Conservation (phyloP, 257 asterid species). For the Nicotiana tomentosiformis region DNA sequence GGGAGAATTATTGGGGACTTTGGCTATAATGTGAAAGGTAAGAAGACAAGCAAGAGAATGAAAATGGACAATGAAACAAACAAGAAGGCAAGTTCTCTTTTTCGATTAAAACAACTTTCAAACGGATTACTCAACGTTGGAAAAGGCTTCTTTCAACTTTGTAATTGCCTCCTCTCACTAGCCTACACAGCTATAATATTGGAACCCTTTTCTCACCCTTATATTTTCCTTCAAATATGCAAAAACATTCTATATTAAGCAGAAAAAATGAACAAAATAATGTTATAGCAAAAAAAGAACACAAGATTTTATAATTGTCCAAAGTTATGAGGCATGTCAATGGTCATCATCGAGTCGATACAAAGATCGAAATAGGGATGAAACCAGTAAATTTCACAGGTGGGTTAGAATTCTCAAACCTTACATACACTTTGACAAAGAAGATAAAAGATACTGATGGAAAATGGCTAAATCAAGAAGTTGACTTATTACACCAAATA, state of each 20-base stretch:
- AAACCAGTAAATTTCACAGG: slow-evolving; percentile 39
- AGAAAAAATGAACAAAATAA: neutral
- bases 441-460: slow-evolving; percentile 40
- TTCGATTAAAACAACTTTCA: slow-evolving; percentile 18
- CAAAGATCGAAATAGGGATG: slow-evolving; percentile 39
- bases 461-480: slow-evolving; percentile 52
- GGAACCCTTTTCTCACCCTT: slow-evolving; percentile 4
- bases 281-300: neutral
- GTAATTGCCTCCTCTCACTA: slow-evolving; percentile 37
- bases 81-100: slow-evolving; percentile 24
- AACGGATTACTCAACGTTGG: slow-evolving; percentile 44
- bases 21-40: neutral
- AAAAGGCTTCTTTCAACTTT: slow-evolving; percentile 14
- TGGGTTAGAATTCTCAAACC: slow-evolving; percentile 49
- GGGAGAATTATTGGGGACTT: neutral
- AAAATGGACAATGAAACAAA: slow-evolving; percentile 29
- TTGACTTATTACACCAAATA: slow-evolving; percentile 45
- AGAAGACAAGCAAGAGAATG: neutral
- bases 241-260: neutral
- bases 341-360: neutral
- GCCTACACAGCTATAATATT: neutral
- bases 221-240: neutral
- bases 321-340: slow-evolving; percentile 22
- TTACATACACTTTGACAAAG: slow-evolving; percentile 53
- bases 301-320: neutral